Evolutionary conservation across 768 basidiomycete species (phyloP), one percentile per base, ranked within the genome.

Genomic region (Collybia sordida): DNA sequence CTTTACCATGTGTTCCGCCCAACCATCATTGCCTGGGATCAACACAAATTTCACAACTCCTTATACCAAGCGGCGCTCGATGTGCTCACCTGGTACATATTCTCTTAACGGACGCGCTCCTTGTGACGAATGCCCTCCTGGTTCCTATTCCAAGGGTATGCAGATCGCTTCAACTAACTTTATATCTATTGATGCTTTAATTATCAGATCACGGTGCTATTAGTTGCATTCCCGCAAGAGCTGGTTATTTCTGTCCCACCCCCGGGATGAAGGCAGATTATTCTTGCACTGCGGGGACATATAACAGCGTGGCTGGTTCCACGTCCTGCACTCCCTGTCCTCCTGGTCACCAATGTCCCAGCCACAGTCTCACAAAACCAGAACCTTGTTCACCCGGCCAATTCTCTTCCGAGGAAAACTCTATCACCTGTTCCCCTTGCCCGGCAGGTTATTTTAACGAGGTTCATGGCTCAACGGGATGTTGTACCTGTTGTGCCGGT

Each of bases 401-500:
- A 5, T 67, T 61, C 45, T 65, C 60, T 7, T 55, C 54, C 1
- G 64, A 59, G 4, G 60, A 58, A 1, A 11, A 21, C 14, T 50
- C 53, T 3, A 40, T 35, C 5, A 39, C 54, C 6, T 67, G 66
- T 42, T 24, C 47, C 1, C 41, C 14, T 36, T 67, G 66, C 45
- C 25, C 60, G 9, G 52, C 59, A 8, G 66, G 64, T 7, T 53
- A 51, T 11, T 65, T 65, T 46, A 63, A 63, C 52, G 58, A 53
- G 35, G 54, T 61, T n/a, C 59, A 59, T 18, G 59, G 55, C 6
- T 56, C 64, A 3, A 61, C 62, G 9, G 47, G 53, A 6, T 64
- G 64, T 47, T 67, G 66, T 42, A 18, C 47, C 15, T 65, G 64
- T 41, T 58, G 62, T 15, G 62, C 63, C 8, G 63, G 63, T 28